These are phyloP conservation scores for Botrytis hyacinthi DNA, from an alignment of 2,329 filamentous ascomycete genomes.

Conservation along the genomic window DNA sequence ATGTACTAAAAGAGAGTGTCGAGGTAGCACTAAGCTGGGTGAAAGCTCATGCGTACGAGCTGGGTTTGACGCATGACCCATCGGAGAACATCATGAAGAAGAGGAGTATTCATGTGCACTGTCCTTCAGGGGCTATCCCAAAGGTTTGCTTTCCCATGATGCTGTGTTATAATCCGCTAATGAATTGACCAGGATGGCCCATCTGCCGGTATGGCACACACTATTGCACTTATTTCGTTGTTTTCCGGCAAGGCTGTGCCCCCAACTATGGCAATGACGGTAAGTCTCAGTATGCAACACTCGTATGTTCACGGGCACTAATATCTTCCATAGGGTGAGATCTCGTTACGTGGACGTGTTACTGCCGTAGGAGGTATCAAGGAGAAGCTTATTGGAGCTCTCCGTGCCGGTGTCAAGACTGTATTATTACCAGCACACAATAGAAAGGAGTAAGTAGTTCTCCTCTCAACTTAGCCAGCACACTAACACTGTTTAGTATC, in stretches of 20 bases:
- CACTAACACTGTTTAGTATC: slow-evolving; percentile 44
- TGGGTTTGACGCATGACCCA: slow-evolving; percentile 77
- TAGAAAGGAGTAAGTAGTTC: slow-evolving; percentile 64
- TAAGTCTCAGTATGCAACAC: slow-evolving; percentile 42
- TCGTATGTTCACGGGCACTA: slow-evolving; percentile 24
- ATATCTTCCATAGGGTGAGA: slow-evolving; percentile 49
- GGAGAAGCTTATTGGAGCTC: slow-evolving; percentile 94
- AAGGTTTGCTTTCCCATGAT: slow-evolving; percentile 69
- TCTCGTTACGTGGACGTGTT: slow-evolving; percentile 81
- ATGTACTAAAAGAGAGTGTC: slow-evolving; percentile 94
- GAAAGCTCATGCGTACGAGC: slow-evolving; percentile 88
- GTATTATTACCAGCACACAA: slow-evolving; percentile 87
- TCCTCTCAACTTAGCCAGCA: not conserved
- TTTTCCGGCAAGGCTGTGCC: slow-evolving; percentile 85
- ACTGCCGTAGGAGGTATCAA: slow-evolving; percentile 97
- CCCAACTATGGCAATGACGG: slow-evolving; percentile 92
- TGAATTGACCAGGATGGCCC: slow-evolving; percentile 66
- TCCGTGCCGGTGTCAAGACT: slow-evolving; percentile 90
- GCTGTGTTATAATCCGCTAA: slow-evolving; percentile 20
- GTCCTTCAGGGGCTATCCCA: slow-evolving; percentile 88
- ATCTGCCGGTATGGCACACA: slow-evolving; percentile 88
- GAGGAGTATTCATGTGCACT: slow-evolving; percentile 92
- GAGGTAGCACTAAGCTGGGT: slow-evolving; percentile 97
- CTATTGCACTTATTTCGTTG: slow-evolving; percentile 85
- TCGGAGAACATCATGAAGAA: slow-evolving; percentile 94